Percentiles rank a stretch among this genome's conserved stretches.
Evolutionary conservation across 1,284 basidiomycete species (phyloP).

Genomic region (Retiboletus flavoniger): DNA sequence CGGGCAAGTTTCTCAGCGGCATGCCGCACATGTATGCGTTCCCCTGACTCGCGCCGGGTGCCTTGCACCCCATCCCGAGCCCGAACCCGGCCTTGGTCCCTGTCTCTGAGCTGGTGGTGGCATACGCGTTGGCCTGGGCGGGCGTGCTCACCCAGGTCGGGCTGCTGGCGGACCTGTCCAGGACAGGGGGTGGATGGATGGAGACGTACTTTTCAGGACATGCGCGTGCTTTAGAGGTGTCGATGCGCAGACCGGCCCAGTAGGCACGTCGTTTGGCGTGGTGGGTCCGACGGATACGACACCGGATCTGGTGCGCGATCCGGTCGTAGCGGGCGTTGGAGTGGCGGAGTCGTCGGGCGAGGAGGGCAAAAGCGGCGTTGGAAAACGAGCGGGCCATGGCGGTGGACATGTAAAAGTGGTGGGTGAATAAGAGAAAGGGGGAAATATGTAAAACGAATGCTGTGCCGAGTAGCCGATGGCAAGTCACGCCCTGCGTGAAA

Average conservation of each 20-base stretch:
- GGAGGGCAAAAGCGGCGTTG: constrained; percentile 32
- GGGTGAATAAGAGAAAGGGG: background rate
- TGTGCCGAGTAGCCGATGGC: constrained; percentile 10
- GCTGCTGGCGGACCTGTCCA: constrained; percentile 31
- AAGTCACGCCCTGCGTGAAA: constrained; percentile 25
- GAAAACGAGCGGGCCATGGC: constrained; percentile 28
- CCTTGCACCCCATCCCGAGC: background rate
- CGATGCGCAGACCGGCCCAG: constrained; percentile 42
- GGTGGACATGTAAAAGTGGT: constrained; percentile 17
- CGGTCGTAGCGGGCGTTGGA: constrained; percentile 42
- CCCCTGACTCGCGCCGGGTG: background rate
- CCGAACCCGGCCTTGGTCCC: too few species aligned
- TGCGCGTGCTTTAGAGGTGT: constrained; percentile 41
- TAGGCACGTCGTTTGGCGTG: constrained; percentile 47
- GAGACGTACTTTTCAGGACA: constrained; percentile 42
- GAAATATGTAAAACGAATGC: constrained; percentile 9
- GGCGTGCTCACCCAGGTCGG: background rate
- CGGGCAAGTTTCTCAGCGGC: constrained; percentile 9
- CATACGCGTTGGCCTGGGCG: background rate
- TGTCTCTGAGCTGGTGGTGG: background rate
- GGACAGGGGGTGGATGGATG: constrained; percentile 41
- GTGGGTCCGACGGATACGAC: constrained; percentile 33
- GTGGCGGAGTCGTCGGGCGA: constrained; percentile 40
- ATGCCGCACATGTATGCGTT: constrained; percentile 11
- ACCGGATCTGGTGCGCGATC: constrained; percentile 39